Evolutionary conservation across 2,329 filamentous ascomycete species (phyloP), one percentile per base, ranked within the genome.

Genomic region (Coniella vitis): DNA sequence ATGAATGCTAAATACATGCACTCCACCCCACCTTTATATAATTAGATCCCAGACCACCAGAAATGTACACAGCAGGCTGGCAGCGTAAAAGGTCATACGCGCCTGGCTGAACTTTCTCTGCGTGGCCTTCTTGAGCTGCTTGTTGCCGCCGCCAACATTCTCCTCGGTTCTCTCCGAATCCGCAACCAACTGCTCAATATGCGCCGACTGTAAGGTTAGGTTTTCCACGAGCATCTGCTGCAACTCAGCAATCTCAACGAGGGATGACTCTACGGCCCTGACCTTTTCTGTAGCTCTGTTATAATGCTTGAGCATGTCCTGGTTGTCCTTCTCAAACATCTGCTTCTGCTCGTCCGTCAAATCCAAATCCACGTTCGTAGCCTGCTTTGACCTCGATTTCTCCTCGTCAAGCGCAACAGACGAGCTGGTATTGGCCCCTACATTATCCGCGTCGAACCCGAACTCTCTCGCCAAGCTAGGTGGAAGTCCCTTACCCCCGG

Each of bases 261-360:
- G 76, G 1, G 90, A 95, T 63, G 87, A 88, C 65, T 98, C 90
- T 0, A 90, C 90, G 21, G 85, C 86, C 61, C 88, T 95, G 57
- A 97, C 89, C 76, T 97, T 93, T 65, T 90, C 86, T 63, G 97
- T 72, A n/a, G 87, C 90, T 68, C 86, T 89, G 66, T 96, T 89
- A 66, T 94, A 95, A 67, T 95, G 87, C 65, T 86, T 87, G 58
- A 97, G 75, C 83, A 98, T 90, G 55, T 88, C 84, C 65, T 90
- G 84, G 63, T 97, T 96, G 62, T 94, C 90, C 67, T 89, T 80
- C 58, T 91, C 90, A 69, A 98, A 97, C 63, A 95, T 79, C 65
- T 96, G 91, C 45, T 93, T 72, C 66, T 97, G 91, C 62, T 96
- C 90, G 19, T 83, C 75, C 16, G 86, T 88, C 53, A 96, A 71